A percentile compares a stretch with the other conserved stretches of the same genome.
These are phyloP conservation scores for Diversispora epigaea DNA, from an alignment of 192 early-diverging fungal species.

Conservation along the genomic window DNA sequence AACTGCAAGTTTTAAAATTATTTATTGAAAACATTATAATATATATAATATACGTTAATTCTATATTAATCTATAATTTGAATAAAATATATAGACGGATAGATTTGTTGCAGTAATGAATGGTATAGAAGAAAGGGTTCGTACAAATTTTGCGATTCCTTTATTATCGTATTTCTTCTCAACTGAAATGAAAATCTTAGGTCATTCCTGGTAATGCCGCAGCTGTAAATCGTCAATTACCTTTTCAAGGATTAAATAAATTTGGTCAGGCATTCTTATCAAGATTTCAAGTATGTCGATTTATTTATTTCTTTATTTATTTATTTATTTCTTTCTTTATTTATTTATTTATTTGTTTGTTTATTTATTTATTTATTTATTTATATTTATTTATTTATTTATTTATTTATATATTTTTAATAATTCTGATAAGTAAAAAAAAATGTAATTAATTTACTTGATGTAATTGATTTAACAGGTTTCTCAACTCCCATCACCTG, in stretches of 20 bases:
- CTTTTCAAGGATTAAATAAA: constrained; percentile 76
- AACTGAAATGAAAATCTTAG: constrained; percentile 39
- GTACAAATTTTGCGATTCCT: background rate
- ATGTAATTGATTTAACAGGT: constrained; percentile 40
- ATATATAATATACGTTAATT: no score
- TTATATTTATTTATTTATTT: no score
- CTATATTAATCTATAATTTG: no score
- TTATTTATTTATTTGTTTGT: no score
- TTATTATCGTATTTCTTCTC: background rate
- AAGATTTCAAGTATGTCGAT: constrained; percentile 63
- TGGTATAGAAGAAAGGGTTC: constrained; percentile 50
- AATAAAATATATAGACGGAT: constrained; percentile 60
- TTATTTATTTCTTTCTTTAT: no score
- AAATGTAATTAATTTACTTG: no score
- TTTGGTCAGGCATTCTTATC: constrained; percentile 81
- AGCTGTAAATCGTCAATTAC: constrained; percentile 76
- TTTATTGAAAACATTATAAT: background rate
- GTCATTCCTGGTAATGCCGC: constrained; percentile 88
- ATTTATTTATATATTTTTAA: no score
- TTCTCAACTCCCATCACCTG: constrained; percentile 71
- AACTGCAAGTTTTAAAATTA: constrained; percentile 45
- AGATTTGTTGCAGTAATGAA: constrained; percentile 84
- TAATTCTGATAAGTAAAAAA: no score
- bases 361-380: no score
- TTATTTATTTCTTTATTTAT: no score